Evolutionary conservation across 495 filamentous ascomycete genomes (phyloP), one percentile per base, ranked within the genome.

Genomic region (Penicillium alfredii): DNA sequence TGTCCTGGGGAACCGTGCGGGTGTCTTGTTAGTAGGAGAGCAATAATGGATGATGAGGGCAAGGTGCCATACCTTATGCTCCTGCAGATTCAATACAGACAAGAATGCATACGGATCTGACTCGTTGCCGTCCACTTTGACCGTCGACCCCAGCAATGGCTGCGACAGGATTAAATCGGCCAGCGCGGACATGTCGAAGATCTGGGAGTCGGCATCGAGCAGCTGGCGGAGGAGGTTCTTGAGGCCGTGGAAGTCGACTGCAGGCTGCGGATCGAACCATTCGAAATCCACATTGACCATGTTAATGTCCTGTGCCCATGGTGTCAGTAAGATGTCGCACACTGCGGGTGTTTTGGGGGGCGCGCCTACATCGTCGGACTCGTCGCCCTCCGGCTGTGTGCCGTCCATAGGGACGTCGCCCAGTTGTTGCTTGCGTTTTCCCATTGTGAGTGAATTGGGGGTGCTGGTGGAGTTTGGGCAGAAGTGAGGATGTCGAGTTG

Each of bases 221-320:
- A 99, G 76, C 58, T 97, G 92, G 17, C 88, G 84, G 17, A 96
- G 69, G 6, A 99, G 78, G 15, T 77, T 82, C 61, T 94, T 95
- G 45, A 94, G 69, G 21, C 93, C 93, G 62, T 97, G 88, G 62
- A 97, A 97, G 56, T 99, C 93, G 50, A 90, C 74, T 11, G 82
- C 74, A 4, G 85, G 71, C 49, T 94, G 83, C 41, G 89, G 90
- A 68, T 96, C 92, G 68, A 97, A 97, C 78, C 84, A 94, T 65
- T 97, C 93, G 60, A 99, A 99, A 30, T 96, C 90, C 15, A 96
- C 88, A 59, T 95, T 84, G 42, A 99, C 77, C 59, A 92, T 84
- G 61, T 93, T 81, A 47, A 83, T 78, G 32, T 94, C 85, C 86
- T 93, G 37, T 26, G 18, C 31, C 24, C 17, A 15, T 20, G 17